Base-by-base conservation (phyloP, 2,329 filamentous ascomycete genomes). In the Decorospora gaudefroyi region DNA sequence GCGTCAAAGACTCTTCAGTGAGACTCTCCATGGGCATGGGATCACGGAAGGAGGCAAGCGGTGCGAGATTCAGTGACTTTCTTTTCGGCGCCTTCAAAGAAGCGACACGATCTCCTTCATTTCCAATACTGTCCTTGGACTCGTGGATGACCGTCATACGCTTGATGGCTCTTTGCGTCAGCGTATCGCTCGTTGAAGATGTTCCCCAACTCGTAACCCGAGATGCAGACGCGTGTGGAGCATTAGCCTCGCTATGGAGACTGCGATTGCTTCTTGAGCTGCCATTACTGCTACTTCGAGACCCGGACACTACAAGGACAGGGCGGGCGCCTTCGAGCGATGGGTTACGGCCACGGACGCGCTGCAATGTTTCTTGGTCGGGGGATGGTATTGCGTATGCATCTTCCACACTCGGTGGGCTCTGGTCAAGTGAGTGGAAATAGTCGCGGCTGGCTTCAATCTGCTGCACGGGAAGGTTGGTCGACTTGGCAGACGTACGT, bases 181-280 rank as follows among this genome's bases (percentile, higher is more conserved):
- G 68, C 2, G 80, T 77, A 2, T 79, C 82, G 43, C 78, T 78
- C 1, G 76, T 74, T 1, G 79, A 81, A 0, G 85, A 87, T 49
- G 83, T 81, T 4, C 79, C 80, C 86, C 86, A 89, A 64, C 86
- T 90, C 2, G 85, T 88, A 36, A 88, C 81, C 15, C 85, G 61
- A 12, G 66, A 70, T 4, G 45, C 45, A 17, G 57, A 78, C 4
- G 82, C 55, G 49, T 82, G 84, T 1, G 79, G 81, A 53, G 77
- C 72, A 23, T 77, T 76, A 6, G 52, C 41, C 32, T 68, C 64
- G 26, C 65, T 69, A n/a, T 63, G 59, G 6, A 64, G 55, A 38
- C 62, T 67, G 4, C 57, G 55, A 29, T 56, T 59, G 30, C 61
- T 62, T 6, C 49, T 50, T 25, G 44, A 51, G 37, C 61, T 64